Evolutionary conservation across 208 protist genomes (phyloP).

Genomic region (Balamuthia mandrillaris): DNA sequence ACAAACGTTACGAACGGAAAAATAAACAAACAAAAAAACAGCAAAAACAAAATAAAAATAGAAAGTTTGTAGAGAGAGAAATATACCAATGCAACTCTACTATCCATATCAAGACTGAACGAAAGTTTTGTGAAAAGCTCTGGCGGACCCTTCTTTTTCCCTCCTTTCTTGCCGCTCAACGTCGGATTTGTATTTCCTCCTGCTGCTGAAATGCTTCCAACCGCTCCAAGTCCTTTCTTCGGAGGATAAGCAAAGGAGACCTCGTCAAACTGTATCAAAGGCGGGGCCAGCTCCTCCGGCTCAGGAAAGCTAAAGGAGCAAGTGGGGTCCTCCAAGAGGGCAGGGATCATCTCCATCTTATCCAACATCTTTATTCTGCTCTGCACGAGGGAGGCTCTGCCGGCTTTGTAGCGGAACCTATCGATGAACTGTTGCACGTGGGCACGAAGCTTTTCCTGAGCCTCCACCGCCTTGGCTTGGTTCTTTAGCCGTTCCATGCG

Average conservation of each 20-base stretch:
- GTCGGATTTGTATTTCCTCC: too few species aligned
- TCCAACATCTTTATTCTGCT: conserved; percentile 62
- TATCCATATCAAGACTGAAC: conserved; percentile 36
- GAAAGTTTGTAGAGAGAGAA: not conserved
- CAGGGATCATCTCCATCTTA: conserved; percentile 49
- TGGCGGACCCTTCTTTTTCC: not conserved
- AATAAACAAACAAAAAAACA: not conserved
- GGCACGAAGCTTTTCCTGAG: conserved; percentile 15
- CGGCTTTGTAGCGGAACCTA: conserved; percentile 63
- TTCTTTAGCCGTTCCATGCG: conserved; percentile 37
- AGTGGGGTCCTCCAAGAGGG: not conserved
- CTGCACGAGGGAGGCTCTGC: conserved; percentile 60
- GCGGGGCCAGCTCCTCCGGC: conserved; percentile 52
- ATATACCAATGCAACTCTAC: not conserved
- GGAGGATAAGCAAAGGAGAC: conserved; percentile 52
- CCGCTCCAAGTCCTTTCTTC: conserved; percentile 54
- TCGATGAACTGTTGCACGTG: conserved; percentile 52
- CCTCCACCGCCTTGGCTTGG: not conserved
- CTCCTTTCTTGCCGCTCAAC: too few species aligned
- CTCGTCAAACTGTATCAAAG: conserved; percentile 88
- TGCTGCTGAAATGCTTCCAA: too few species aligned
- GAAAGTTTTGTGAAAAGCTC: conserved; percentile 19
- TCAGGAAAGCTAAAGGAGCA: conserved; percentile 61
- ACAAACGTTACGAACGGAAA: too few species aligned
- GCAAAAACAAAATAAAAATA: not conserved